These are phyloP conservation scores for Phytophthora tentaculata DNA, from an alignment of 352 stramenopile species.

Conservation along the genomic window DNA sequence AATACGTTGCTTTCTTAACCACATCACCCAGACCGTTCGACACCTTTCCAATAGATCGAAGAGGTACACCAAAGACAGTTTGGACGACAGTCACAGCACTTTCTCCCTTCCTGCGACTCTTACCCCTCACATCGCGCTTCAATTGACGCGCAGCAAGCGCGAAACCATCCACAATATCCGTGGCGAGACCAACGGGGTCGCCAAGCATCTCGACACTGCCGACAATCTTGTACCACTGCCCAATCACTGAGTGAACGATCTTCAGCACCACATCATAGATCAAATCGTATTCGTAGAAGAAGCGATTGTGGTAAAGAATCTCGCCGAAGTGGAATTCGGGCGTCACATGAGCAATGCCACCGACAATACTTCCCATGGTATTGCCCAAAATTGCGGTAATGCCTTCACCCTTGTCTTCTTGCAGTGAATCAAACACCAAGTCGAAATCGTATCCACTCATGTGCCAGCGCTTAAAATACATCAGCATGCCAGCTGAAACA, in stretches of 20 bases:
- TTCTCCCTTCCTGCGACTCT: slow-evolving; percentile 83
- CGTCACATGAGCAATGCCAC: slow-evolving; percentile 86
- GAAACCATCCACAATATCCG: slow-evolving; percentile 88
- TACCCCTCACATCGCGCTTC: slow-evolving; percentile 80
- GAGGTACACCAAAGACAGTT: slow-evolving; percentile 80
- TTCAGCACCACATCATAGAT: slow-evolving; percentile 75
- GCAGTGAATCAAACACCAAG: slow-evolving; percentile 84
- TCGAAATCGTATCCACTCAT: slow-evolving; percentile 79
- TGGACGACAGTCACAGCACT: slow-evolving; percentile 82
- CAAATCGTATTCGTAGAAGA: slow-evolving; percentile 89
- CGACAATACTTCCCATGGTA: slow-evolving; percentile 88
- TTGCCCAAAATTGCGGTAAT: slow-evolving; percentile 82
- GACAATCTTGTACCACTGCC: slow-evolving; percentile 91
- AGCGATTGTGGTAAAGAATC: slow-evolving; percentile 78
- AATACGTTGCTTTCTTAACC: slow-evolving; percentile 84
- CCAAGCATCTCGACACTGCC: slow-evolving; percentile 86
- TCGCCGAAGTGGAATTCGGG: slow-evolving; percentile 81
- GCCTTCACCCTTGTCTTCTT: slow-evolving; percentile 80
- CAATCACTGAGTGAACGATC: slow-evolving; percentile 76
- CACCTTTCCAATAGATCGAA: slow-evolving; percentile 81
- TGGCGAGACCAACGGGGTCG: slow-evolving; percentile 83
- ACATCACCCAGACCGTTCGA: slow-evolving; percentile 87
- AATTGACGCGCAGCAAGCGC: slow-evolving; percentile 77
- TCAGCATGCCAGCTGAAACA: slow-evolving; percentile 56
- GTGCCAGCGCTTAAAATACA: slow-evolving; percentile 87